Evolutionary conservation across 2,329 filamentous ascomycete species (phyloP), one percentile per base, ranked within the genome.

Genomic region (Pyrenochaeta sp.): DNA sequence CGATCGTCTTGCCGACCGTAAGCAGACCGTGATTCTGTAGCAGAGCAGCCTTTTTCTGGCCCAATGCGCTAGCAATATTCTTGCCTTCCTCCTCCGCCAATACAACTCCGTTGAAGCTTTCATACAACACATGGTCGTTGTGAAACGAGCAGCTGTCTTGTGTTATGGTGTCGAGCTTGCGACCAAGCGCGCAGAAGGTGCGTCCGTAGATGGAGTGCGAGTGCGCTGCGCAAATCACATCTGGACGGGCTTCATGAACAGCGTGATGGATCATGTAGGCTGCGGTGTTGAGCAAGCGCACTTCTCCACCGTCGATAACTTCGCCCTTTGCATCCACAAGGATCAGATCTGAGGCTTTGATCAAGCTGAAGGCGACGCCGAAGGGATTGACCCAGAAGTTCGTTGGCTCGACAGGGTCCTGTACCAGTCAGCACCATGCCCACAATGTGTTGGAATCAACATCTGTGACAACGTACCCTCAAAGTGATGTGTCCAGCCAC

Each of bases 301-400:
- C 60, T 31, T 60, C 56, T 7, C 85, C 85, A 3, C 85, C 85
- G 8, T 82, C 85, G 21, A 89, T 79, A 17, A 88, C 78, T 17
- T 81, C 71, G 2, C 86, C 86, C 0, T 78, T 65, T 36, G 82
- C 75, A 55, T 86, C 77, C 1, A 89, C 85, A 11, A 80, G 81
- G 40, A 89, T 87, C n/a, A 89, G 75, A 52, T 89, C 84, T 0
- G 82, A 85, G 0, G 79, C 77, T 43, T 82, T 85, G 29, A 88
- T 81, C 40, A 83, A 72, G 5, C 79, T 80, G 69, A 86, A 87
- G 3, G 81, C 77, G 2, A 82, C 76, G 8, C 83, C 83, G 42
- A 87, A 84, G 0, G 84, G 85, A 53, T 87, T 87, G 4, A 88
- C 82, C 84, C 83, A 86, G 70, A 86, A 86, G 0, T 77, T 81